These are phyloP conservation scores for Thielaviopsis cerberus DNA, from an alignment of 2,329 filamentous ascomycete genomes.

Conservation along the genomic window DNA sequence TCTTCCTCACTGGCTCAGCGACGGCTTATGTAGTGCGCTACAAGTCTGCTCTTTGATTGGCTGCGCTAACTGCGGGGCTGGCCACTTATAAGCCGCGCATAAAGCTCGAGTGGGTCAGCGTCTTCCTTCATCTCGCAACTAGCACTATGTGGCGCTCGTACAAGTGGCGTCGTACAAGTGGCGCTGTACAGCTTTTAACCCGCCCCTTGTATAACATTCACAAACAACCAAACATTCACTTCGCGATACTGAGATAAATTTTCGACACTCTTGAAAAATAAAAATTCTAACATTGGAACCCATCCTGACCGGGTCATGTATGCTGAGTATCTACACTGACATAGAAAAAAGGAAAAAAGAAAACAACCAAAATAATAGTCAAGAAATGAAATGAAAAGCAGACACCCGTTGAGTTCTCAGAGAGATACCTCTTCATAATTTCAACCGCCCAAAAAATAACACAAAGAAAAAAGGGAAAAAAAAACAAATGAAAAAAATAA, in stretches of 20 bases:
- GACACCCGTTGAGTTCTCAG: too few relatives aligned
- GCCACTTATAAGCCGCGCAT: not conserved
- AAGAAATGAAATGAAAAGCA: constrained; percentile 1
- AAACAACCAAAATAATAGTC: constrained; percentile 1
- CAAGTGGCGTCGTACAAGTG: too few relatives aligned
- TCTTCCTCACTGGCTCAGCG: too few relatives aligned
- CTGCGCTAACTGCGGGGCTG: not conserved
- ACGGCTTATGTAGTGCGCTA: too few relatives aligned
- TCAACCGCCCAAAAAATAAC: not conserved
- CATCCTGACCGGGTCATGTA: not conserved
- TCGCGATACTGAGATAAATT: too few relatives aligned
- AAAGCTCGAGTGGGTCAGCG: not conserved
- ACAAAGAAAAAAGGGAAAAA: not conserved
- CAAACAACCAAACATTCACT: too few relatives aligned
- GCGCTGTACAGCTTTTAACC: not conserved
- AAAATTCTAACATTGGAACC: not conserved
- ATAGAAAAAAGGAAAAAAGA: not conserved
- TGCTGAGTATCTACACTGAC: not conserved
- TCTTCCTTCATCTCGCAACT: not conserved
- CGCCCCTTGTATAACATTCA: not conserved
- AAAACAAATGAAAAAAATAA: not conserved
- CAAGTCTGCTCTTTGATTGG: too few relatives aligned
- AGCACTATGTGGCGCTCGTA: too few relatives aligned
- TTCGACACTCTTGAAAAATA: not conserved
- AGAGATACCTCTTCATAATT: not conserved